Percentiles rank a stretch among this genome's conserved stretches.
phyloP scores from a whole-genome alignment of 2,329 filamentous ascomycete genomes.

The Curvularia spicifera region DNA sequence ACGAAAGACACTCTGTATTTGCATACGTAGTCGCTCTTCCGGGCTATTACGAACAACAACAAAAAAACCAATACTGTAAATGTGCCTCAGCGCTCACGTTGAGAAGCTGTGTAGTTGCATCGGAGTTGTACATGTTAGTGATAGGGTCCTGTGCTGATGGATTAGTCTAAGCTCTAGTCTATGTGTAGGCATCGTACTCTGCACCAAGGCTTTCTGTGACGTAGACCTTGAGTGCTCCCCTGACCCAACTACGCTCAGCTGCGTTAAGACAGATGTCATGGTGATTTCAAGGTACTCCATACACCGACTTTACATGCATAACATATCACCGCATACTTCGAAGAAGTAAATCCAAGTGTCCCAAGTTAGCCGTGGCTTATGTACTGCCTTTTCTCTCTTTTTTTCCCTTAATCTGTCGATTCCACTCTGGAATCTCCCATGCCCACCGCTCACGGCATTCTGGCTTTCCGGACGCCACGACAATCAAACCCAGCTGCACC shows the following conservation, averaged over 20 bases:
- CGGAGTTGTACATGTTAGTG: neutral
- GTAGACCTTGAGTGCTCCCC: neutral
- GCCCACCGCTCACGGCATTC: neutral
- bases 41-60: neutral
- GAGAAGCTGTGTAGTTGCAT: neutral
- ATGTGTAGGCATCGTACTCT: neutral
- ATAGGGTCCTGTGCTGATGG: neutral
- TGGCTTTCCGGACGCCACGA: conserved; percentile 1
- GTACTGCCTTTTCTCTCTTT: neutral
- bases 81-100: neutral
- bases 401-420: neutral
- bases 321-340: neutral
- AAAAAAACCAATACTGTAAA: neutral
- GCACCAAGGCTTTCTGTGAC: neutral
- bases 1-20: neutral
- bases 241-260: neutral
- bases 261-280: neutral
- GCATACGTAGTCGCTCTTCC: neutral
- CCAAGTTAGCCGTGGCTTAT: neutral
- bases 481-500: neutral
- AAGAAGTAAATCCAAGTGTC: neutral
- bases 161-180: neutral
- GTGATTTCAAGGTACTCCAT: neutral
- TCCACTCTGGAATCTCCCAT: neutral
- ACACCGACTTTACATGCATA: neutral